Evolutionary conservation across 2,329 filamentous ascomycete species (phyloP), one percentile per base, ranked within the genome.

Genomic region (Aspergillus pseudonomiae): DNA sequence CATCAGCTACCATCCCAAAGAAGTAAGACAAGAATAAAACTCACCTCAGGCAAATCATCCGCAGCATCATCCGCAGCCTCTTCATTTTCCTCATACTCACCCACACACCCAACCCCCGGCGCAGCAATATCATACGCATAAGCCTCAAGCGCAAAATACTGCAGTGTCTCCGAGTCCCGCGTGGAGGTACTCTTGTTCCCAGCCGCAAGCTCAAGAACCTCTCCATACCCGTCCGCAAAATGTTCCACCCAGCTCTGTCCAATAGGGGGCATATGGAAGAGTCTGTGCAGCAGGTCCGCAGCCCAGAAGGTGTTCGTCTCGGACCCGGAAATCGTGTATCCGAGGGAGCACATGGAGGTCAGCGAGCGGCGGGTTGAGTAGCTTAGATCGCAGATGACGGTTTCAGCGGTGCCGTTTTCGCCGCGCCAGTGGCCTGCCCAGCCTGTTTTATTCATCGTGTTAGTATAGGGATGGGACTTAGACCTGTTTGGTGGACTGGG

Each of bases 341-440:
- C 89, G 21, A 84, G 78, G 30, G 81, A 82, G 74, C 89, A 91
- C 71, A 91, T 80, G 34, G 83, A 82, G 57, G 83, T 80, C 9
- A 91, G 83, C 24, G 82, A 83, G 41, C 82, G 83, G 56, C 89
- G 86, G 54, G 81, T 82, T 43, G 78, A 71, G 75, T 87, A 91
- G 1, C 88, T 90, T 1, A 85, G 79, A 6, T 84, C 82, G 76
- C 89, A 91, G 75, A 91, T 91, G 67, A 91, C 89, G 2, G 89
- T 91, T 75, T 91, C 88, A 0, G 82, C 77, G 3, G 88, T 87
- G 2, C 84, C 88, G 65, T 91, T 91, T 30, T 75, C 71, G 50
- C 89, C 89, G 60, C 89, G 86, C 85, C 85, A 90, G 79, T 91
- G 89, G 39, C 89, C 89, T 53, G 81, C 89, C 84, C 85, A 91